Conservation (phyloP, 2,329 filamentous ascomycete genomes). For the Fusarium floridanum region DNA sequence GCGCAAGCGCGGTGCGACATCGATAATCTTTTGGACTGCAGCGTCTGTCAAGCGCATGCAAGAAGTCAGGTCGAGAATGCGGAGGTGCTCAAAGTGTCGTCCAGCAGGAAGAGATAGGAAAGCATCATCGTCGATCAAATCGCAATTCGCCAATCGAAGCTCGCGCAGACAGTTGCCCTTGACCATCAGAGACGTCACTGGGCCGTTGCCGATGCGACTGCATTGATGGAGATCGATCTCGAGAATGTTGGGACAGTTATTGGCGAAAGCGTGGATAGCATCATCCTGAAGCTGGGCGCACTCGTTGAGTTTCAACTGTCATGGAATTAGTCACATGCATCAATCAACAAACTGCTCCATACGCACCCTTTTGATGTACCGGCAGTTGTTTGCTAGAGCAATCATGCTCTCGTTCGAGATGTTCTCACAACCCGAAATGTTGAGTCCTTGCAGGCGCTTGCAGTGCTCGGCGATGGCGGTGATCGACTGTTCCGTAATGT, state of each 20-base stretch:
- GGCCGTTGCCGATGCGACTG: constrained; percentile 81
- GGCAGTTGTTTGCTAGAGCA: constrained; percentile 83
- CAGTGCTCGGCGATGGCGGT: constrained; percentile 84
- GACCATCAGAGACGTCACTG: constrained; percentile 83
- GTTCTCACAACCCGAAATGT: constrained; percentile 87
- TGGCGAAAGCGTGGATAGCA: constrained; percentile 86
- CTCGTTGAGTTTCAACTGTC: constrained; percentile 91
- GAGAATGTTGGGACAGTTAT: constrained; percentile 90
- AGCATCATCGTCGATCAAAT: constrained; percentile 86
- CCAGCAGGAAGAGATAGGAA: constrained; percentile 82
- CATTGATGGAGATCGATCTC: constrained; percentile 97
- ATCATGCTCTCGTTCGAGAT: constrained; percentile 90
- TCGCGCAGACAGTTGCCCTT: constrained; percentile 89
- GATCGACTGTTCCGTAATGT: constrained; percentile 87
- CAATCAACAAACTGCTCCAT: neutral
- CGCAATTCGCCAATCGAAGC: constrained; percentile 87
- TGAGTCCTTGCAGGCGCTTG: constrained; percentile 87
- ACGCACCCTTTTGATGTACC: constrained; percentile 85
- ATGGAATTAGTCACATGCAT: constrained; percentile 21
- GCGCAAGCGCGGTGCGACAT: constrained; percentile 85
- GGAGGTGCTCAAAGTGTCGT: constrained; percentile 84
- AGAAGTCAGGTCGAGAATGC: constrained; percentile 93
- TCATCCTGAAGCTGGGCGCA: constrained; percentile 87
- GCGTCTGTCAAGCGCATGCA: constrained; percentile 87
- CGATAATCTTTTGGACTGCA: constrained; percentile 89